Base-by-base conservation (phyloP, 345 rosid species). In the Gynandropsis gynandra region DNA sequence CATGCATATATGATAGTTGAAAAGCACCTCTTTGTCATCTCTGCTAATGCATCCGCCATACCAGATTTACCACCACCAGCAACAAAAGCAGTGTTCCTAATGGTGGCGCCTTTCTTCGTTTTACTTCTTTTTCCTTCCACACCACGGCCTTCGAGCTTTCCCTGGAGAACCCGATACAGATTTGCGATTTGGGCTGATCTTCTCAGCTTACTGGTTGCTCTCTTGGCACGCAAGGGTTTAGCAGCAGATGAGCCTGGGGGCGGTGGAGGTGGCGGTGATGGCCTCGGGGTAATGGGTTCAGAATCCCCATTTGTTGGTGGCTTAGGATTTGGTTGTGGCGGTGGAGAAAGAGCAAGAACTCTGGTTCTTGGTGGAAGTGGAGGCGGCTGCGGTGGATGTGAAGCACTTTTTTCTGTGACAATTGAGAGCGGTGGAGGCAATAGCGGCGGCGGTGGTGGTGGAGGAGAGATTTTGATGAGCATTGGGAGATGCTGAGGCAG, bases 31-130 rank as follows among this genome's bases (percentile, higher is more conserved):
- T 74, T 78, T 33, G 87, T 70, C 58, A 83, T 73, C 56, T 80
- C 92, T 55, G 87, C 84, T 9, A 83, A 70, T 38, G 87, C 77
- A 72, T 76, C 92, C 16, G 87, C 78, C 85, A 78, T 74, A 68
- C 83, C 85, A 56, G 78, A 74, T 63, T 67, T 66, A 13, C 70
- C 78, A 0, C 71, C 68, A 13, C 43, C 42, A 58, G 70, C 68
- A 16, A 65, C 61, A 24, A 65, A 59, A 42, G 57, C 9, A 42
- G 42, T 61, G 18, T 58, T 56, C 0, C 71, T 43, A 5, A 56
- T 17, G 34, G 56, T 15, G 42, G 52, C 40, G 58, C 66, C 27
- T 53, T 66, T 63, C 67, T 52, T 65, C 40, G 42, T 61, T 9
- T 49, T 34, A 21, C 39, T 21, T 42, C 50, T 10, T 54, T 65